Percentiles rank a stretch among this genome's conserved stretches.
These are phyloP conservation scores for Saturnispora sanitii DNA, from an alignment of 805 yeast genomes.

Conservation along the genomic window DNA sequence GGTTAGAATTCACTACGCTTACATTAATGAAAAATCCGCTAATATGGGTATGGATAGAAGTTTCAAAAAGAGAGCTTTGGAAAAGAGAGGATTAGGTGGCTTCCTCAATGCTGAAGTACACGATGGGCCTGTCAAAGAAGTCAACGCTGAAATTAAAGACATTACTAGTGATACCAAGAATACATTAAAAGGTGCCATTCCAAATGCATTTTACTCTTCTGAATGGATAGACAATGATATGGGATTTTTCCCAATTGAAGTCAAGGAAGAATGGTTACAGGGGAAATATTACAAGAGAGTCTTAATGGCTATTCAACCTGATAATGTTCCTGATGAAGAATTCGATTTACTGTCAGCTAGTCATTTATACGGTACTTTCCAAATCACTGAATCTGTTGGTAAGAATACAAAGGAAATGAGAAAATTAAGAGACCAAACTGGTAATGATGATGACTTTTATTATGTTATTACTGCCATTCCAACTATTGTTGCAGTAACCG, in stretches of 20 bases:
- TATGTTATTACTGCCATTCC: constrained; percentile 63
- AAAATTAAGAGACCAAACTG: constrained; percentile 28
- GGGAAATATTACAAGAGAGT: constrained; percentile 45
- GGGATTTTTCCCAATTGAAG: constrained; percentile 56
- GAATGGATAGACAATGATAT: constrained; percentile 58
- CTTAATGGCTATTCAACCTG: constrained; percentile 67
- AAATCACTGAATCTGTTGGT: constrained; percentile 44
- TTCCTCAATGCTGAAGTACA: constrained; percentile 6
- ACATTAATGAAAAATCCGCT: constrained; percentile 43
- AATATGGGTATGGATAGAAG: constrained; percentile 38
- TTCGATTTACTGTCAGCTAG: constrained; percentile 39
- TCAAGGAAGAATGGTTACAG: constrained; percentile 55
- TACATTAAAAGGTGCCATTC: constrained; percentile 22
- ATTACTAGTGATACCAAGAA: constrained; percentile 9
- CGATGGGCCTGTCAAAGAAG: constrained; percentile 8
- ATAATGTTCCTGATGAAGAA: constrained; percentile 52
- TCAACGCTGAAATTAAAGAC: constrained; percentile 16
- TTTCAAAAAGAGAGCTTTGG: too few species aligned
- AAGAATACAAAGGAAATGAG: constrained; percentile 32
- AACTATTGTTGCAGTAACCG: constrained; percentile 49
- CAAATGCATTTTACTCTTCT: constrained; percentile 46
- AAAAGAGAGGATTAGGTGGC: constrained; percentile 17
- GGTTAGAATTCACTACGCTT: constrained; percentile 59
- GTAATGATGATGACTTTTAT: constrained; percentile 36
- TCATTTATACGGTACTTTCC: constrained; percentile 36